A percentile compares a stretch with the other conserved stretches of the same genome.
Conservation (phyloP, 306 rosid species). For the Rubus parviflorus region DNA sequence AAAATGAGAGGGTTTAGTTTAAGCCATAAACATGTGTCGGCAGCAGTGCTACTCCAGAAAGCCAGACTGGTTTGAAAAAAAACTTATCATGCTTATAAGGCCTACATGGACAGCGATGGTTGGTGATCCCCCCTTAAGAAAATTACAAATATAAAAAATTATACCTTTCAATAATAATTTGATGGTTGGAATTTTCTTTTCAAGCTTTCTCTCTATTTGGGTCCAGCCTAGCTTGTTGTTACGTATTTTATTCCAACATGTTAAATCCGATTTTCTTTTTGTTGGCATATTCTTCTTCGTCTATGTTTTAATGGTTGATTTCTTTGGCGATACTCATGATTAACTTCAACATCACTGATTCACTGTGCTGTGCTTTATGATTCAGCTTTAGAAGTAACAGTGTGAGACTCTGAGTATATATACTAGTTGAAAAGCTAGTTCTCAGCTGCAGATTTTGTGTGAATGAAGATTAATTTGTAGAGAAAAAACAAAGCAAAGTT, state of each 20-base stretch:
- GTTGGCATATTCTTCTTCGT: constrained; percentile 8
- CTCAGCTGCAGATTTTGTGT: constrained; percentile 1
- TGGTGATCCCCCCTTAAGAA: background rate
- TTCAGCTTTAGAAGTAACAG: background rate
- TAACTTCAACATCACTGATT: background rate
- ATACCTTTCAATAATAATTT: background rate
- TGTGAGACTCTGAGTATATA: background rate
- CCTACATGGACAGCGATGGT: constrained; percentile 19
- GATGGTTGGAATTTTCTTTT: constrained; percentile 29
- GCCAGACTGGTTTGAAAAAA: background rate
- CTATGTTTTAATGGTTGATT: background rate
- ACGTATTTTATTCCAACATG: background rate
- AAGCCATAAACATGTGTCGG: constrained; percentile 18
- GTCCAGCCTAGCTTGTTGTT: background rate
- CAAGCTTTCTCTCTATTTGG: background rate
- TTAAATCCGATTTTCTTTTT: constrained; percentile 4
- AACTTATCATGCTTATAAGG: background rate
- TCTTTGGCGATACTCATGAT: background rate
- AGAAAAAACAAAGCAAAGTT: background rate
- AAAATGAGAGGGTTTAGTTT: background rate
- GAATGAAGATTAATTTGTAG: background rate
- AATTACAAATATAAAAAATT: background rate
- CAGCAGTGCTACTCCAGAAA: constrained; percentile 9
- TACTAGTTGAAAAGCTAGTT: background rate
- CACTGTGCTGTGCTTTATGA: background rate